Conservation (phyloP, 805 yeast genomes). For the Ogataea neopini region DNA sequence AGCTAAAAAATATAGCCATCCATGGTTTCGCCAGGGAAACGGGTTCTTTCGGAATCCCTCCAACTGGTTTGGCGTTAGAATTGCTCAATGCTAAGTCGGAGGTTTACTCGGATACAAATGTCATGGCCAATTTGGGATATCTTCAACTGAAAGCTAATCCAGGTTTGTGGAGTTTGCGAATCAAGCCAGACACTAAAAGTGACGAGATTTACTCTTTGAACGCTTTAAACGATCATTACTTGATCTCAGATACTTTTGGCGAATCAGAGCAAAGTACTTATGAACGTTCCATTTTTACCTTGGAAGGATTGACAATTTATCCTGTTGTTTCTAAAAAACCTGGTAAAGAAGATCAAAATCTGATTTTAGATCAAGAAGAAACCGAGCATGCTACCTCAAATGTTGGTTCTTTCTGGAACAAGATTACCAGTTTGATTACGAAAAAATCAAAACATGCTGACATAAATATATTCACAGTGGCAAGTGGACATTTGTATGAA, state of each 20-base stretch:
- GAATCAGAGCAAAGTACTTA: background rate
- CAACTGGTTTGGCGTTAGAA: conserved; percentile 54
- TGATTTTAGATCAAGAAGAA: conserved; percentile 15
- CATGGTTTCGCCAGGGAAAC: conserved; percentile 69
- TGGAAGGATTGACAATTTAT: conserved; percentile 44
- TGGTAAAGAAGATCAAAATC: conserved; percentile 37
- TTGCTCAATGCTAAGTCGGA: conserved; percentile 28
- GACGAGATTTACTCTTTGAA: conserved; percentile 42
- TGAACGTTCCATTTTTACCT: conserved; percentile 3
- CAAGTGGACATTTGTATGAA: conserved; percentile 81
- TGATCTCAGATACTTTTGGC: conserved; percentile 16
- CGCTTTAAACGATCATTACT: conserved; percentile 27
- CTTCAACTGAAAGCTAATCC: conserved; percentile 75
- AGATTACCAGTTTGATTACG: conserved; percentile 6
- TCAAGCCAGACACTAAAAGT: conserved; percentile 45
- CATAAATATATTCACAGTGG: conserved; percentile 77
- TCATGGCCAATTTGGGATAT: conserved; percentile 84
- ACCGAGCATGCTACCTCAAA: background rate
- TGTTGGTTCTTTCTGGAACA: conserved; percentile 3
- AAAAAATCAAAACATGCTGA: conserved; percentile 48
- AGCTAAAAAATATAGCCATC: conserved; percentile 55
- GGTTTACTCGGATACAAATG: conserved; percentile 53
- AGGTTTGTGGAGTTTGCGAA: conserved; percentile 61
- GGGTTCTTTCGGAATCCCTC: conserved; percentile 33
- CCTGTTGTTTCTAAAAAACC: conserved; percentile 43